Conservation (phyloP, 768 basidiomycete genomes). For the Suillus ampliporus region DNA sequence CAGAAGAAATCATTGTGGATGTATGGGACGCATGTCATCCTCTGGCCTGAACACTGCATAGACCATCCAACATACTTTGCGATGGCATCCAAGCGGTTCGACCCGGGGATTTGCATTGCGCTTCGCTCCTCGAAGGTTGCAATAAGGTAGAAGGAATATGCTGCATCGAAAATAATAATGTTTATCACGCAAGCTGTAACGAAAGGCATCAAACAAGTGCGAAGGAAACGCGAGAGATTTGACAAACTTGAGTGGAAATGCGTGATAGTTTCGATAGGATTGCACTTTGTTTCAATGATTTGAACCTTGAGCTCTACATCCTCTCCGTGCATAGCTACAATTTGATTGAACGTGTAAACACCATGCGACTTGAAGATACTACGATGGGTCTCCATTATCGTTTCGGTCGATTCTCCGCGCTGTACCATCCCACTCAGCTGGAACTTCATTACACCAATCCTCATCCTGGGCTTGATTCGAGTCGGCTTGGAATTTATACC, state of each 20-base stretch:
- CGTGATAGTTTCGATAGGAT: slow-evolving; percentile 46
- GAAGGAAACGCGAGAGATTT: neutral
- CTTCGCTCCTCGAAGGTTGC: slow-evolving; percentile 44
- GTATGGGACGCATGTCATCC: slow-evolving; percentile 5
- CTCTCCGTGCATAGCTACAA: neutral
- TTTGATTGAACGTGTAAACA: slow-evolving; percentile 33
- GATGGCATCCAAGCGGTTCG: slow-evolving; percentile 14
- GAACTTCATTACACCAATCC: slow-evolving; percentile 21
- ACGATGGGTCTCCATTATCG: too few species aligned
- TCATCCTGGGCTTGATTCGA: slow-evolving; percentile 18
- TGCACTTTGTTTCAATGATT: slow-evolving; percentile 36
- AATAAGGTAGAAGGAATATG: slow-evolving; percentile 47
- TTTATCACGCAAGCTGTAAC: slow-evolving; percentile 50
- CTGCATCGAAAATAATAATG: slow-evolving; percentile 45
- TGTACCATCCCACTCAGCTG: slow-evolving; percentile 24
- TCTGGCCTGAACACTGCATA: slow-evolving; percentile 12
- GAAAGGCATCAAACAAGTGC: neutral
- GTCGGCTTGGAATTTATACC: slow-evolving; percentile 36
- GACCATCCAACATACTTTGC: slow-evolving; percentile 46
- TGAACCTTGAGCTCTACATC: slow-evolving; percentile 41
- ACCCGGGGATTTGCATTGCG: slow-evolving; percentile 26
- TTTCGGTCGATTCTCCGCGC: slow-evolving; percentile 1
- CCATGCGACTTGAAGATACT: slow-evolving; percentile 6
- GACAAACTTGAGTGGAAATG: slow-evolving; percentile 54
- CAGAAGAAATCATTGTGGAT: slow-evolving; percentile 26